A percentile compares a stretch with the other conserved stretches of the same genome.
phyloP scores from a whole-genome alignment of 2,329 filamentous ascomycete species.

The Clonostachys byssicola region DNA sequence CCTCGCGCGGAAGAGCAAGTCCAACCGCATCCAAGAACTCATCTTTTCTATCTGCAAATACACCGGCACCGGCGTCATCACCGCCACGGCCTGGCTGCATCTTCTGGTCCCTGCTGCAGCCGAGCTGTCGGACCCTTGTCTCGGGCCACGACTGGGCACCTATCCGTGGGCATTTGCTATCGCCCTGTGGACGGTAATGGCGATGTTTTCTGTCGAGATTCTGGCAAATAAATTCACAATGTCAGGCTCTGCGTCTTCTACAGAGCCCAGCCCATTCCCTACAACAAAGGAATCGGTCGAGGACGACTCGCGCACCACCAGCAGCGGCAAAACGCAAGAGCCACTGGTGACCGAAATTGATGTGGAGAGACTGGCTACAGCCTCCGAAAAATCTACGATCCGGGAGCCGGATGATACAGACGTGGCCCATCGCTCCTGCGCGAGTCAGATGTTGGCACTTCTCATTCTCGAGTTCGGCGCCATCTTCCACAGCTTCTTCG shows the following conservation, averaged over 20 bases:
- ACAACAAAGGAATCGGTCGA: conserved; percentile 8
- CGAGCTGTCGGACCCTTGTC: conserved; percentile 65
- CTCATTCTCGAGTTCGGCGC: conserved; percentile 96
- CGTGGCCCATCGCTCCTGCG: conserved; percentile 48
- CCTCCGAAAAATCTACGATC: conserved; percentile 63
- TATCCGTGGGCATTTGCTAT: conserved; percentile 88
- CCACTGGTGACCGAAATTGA: conserved; percentile 3
- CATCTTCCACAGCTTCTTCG: conserved; percentile 91
- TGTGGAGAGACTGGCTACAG: neutral
- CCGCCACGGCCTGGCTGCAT: conserved; percentile 91
- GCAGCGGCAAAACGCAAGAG: conserved; percentile 13
- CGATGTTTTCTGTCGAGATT: conserved; percentile 86
- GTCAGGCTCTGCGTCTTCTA: conserved; percentile 31
- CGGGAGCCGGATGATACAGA: conserved; percentile 61
- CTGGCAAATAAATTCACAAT: conserved; percentile 54
- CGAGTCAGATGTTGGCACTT: conserved; percentile 77
- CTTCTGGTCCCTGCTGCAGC: conserved; percentile 77
- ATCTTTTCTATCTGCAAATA: conserved; percentile 88
- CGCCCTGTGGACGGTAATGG: conserved; percentile 78
- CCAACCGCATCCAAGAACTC: conserved; percentile 58
- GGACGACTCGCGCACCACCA: conserved; percentile 16
- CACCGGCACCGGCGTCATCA: conserved; percentile 89
- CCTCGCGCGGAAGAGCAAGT: conserved; percentile 47
- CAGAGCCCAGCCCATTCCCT: conserved; percentile 11
- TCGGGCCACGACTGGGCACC: conserved; percentile 42